These are phyloP conservation scores for Monosporozyma aerobia DNA, from an alignment of 805 yeast genomes.

Conservation along the genomic window DNA sequence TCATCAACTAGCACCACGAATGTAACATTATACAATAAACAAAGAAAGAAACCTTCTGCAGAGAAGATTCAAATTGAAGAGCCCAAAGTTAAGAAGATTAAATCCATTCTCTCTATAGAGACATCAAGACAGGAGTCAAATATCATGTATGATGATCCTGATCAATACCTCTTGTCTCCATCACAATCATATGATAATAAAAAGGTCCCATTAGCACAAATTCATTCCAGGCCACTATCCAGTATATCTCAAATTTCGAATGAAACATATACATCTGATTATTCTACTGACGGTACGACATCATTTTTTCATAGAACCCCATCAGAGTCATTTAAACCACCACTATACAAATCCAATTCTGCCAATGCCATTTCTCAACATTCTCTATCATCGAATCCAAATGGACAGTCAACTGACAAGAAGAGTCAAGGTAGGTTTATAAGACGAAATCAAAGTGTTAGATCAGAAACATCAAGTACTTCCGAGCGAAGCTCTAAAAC, in stretches of 20 bases:
- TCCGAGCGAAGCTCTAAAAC: constrained; percentile 34
- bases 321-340: constrained; percentile 2
- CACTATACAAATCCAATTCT: not conserved
- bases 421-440: constrained; percentile 13
- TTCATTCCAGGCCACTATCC: constrained; percentile 40
- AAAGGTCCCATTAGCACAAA: constrained; percentile 7
- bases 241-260: constrained; percentile 43
- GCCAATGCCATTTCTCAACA: constrained; percentile 5
- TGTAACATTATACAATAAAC: constrained; percentile 3
- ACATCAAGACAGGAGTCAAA: constrained; percentile 25
- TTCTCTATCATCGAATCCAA: constrained; percentile 12
- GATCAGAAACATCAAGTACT: constrained; percentile 32
- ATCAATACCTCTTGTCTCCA: constrained; percentile 3
- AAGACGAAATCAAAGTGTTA: constrained; percentile 29
- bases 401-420: not conserved
- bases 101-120: constrained; percentile 17
- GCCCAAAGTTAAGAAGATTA: constrained; percentile 19
- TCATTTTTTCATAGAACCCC: constrained; percentile 5
- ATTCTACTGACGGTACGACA: constrained; percentile 34
- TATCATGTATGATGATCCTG: constrained; percentile 19
- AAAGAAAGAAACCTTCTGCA: constrained; percentile 1
- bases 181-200: constrained; percentile 10
- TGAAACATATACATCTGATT: constrained; percentile 42
- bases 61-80: constrained; percentile 1
- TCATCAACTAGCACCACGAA: constrained; percentile 4